A percentile compares a stretch with the other conserved stretches of the same genome.
These are phyloP conservation scores for Ceratocystis destructans DNA, from an alignment of 2,329 filamentous ascomycete genomes.

Conservation along the genomic window DNA sequence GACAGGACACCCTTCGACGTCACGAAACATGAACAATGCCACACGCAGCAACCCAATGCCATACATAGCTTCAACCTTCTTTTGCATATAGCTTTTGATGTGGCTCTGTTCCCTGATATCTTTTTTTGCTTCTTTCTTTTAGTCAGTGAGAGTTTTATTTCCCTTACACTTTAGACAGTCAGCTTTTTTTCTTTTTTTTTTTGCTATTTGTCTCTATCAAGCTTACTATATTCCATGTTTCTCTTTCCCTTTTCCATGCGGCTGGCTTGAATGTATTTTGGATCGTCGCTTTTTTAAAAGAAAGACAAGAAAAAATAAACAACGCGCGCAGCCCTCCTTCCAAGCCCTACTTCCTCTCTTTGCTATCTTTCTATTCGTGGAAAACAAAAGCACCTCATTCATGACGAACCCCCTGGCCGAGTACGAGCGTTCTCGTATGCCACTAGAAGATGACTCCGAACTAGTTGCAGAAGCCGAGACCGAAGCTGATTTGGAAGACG, in stretches of 20 bases:
- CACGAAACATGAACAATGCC: not conserved
- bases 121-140: not conserved
- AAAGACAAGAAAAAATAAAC: not conserved
- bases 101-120: not conserved
- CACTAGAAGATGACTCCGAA: slow-evolving; percentile 8
- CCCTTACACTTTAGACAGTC: not conserved
- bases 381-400: not conserved
- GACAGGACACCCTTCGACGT: not conserved
- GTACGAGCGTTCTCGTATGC: not conserved
- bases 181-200: not conserved
- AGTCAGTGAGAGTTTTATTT: not conserved
- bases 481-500: slow-evolving; percentile 11
- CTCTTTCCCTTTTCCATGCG: too few species aligned
- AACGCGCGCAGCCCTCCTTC: not conserved
- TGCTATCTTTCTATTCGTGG: not conserved
- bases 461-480: slow-evolving; percentile 5
- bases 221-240: too few species aligned
- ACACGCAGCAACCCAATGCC: too few species aligned
- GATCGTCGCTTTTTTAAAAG: too few species aligned
- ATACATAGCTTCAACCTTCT: not conserved
- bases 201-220: not conserved
- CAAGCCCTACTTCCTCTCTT: not conserved
- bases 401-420: not conserved
- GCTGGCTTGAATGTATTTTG: too few species aligned
- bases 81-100: not conserved